Evolutionary conservation across 1,284 basidiomycete species (phyloP).

Genomic region (Rhodotorula sp.): DNA sequence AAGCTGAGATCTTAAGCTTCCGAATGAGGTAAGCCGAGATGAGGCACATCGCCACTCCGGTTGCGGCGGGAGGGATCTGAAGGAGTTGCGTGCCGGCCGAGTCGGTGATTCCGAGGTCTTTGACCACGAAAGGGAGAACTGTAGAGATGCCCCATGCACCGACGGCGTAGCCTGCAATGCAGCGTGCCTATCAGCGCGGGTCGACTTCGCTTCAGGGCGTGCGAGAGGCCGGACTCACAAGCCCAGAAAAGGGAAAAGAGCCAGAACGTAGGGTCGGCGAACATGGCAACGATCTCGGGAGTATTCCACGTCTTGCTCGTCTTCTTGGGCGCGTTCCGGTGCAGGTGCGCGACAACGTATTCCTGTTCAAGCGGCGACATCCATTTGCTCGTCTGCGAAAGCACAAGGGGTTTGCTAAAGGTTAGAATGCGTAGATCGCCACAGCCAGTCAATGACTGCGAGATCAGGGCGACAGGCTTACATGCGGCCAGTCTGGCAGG

Average conservation of each 20-base stretch:
- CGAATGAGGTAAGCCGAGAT: slow-evolving; percentile 14
- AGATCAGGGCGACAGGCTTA: neutral
- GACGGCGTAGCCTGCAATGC: slow-evolving; percentile 1
- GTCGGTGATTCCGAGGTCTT: slow-evolving; percentile 10
- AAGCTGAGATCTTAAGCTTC: neutral
- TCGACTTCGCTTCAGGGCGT: neutral
- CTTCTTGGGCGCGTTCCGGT: slow-evolving; percentile 14
- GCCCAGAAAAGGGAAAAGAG: slow-evolving; percentile 13
- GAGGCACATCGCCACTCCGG: slow-evolving; percentile 13
- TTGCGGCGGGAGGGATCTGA: slow-evolving; percentile 21
- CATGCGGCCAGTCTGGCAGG: slow-evolving; percentile 12
- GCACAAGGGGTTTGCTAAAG: too few species aligned
- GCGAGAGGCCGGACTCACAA: neutral
- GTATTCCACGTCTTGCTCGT: slow-evolving; percentile 9
- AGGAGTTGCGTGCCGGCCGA: slow-evolving; percentile 18
- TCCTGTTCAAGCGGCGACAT: slow-evolving; percentile 20
- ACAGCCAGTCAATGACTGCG: too few species aligned
- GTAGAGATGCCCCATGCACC: slow-evolving; percentile 14
- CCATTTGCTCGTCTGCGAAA: slow-evolving; percentile 13
- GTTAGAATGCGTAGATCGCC: too few species aligned
- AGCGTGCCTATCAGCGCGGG: neutral
- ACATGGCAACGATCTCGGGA: neutral
- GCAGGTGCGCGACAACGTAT: neutral
- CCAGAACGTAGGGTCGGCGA: slow-evolving; percentile 10
- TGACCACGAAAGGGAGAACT: slow-evolving; percentile 11